Evolutionary conservation across 2,329 filamentous ascomycete species (phyloP), one percentile per base, ranked within the genome.

Genomic region (Diaporthe amygdali): DNA sequence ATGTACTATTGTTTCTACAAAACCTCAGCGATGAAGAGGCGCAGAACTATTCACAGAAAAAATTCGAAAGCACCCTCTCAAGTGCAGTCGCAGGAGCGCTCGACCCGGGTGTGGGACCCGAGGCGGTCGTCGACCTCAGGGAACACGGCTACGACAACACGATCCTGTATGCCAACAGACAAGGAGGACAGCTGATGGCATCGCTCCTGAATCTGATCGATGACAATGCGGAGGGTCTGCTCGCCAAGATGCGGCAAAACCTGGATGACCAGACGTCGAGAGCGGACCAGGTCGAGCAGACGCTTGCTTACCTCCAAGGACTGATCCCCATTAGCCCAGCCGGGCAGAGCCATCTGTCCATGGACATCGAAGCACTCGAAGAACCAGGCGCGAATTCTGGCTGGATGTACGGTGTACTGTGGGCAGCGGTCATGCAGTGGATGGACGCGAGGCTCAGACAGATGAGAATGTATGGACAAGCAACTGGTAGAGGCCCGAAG

Each of bases 361-460:
- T 0, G 1, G 22, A 25, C 7, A 39, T 68, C 30, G 46, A 14
- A 10, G 12, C 6, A 7, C 66, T 68, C 7, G 51, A 32, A 1
- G 9, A 2, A 0, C 49, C 20, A 14, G 5, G 8, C 12, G 15
- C 22, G 3, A 41, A 59, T 41, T n/a, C 66, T 14, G 52, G 27
- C 9, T 59, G 52, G 52, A 15, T 49, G 4, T 68, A 68, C 6
- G 30, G 10, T 0, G 17, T 49, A 1, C 22, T 49, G 2, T 68
- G 51, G 66, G 27, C 2, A 27, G 17, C 64, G 3, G 34, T 20
- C 3, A n/a, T 68, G 14, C 37, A n/a, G 30, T 59, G 66, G 66
- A 68, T 68, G 52, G 66, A 49, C 32, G 1, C 14, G 4, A 39
- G 52, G 30, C 10, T 68, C 6, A 49, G 66, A 14, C 34, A 37